These are phyloP conservation scores for Pisolithus sp. DNA, from an alignment of 768 basidiomycete genomes.

Conservation along the genomic window DNA sequence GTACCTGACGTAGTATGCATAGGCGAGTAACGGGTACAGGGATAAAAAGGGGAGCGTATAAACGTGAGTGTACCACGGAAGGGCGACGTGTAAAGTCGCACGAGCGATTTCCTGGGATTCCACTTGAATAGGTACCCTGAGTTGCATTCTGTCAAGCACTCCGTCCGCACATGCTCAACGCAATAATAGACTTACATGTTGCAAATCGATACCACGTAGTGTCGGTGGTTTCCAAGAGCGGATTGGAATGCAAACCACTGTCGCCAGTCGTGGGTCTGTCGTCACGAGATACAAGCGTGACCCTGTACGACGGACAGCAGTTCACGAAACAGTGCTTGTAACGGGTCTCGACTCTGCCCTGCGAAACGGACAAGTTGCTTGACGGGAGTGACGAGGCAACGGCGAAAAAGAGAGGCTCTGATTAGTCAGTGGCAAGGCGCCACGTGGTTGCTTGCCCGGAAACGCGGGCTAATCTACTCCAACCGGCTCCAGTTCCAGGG, in stretches of 20 bases:
- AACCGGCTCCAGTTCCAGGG: too few species aligned
- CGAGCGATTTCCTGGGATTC: constrained; percentile 61
- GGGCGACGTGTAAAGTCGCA: constrained; percentile 58
- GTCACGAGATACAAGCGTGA: too few species aligned
- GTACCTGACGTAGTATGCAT: constrained; percentile 88
- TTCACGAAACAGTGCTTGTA: too few species aligned
- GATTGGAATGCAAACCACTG: constrained; percentile 1
- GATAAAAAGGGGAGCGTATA: constrained; percentile 76
- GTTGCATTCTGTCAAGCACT: neutral
- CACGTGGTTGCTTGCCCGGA: too few species aligned
- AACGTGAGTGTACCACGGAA: constrained; percentile 65
- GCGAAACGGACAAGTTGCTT: too few species aligned
- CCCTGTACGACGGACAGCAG: too few species aligned
- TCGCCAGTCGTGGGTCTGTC: neutral
- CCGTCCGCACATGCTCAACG: neutral
- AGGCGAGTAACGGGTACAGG: constrained; percentile 77
- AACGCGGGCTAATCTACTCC: too few species aligned
- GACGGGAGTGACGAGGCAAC: too few species aligned
- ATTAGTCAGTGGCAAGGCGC: too few species aligned
- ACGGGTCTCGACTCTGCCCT: too few species aligned
- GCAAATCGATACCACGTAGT: constrained; percentile 1
- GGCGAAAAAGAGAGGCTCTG: too few species aligned
- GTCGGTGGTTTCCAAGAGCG: neutral
- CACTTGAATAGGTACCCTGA: constrained; percentile 44
- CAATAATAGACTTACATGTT: constrained; percentile 12